Evolutionary conservation across 257 asterid genomes (phyloP).

Genomic region (Solanum sitiens): DNA sequence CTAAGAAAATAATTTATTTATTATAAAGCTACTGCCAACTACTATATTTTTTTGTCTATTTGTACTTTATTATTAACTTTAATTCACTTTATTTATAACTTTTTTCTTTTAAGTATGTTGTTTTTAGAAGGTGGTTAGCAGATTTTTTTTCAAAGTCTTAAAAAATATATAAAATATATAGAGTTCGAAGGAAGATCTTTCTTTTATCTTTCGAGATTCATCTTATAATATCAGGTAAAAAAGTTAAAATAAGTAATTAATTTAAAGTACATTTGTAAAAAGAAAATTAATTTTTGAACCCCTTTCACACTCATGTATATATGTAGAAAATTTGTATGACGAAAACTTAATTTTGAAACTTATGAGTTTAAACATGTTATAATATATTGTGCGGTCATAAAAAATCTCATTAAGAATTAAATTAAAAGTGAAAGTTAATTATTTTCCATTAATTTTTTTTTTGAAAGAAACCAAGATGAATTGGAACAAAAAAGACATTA

Average conservation of each 20-base stretch:
- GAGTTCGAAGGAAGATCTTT: neutral
- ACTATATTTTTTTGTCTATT: slow-evolving; percentile 12
- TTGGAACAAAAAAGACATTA: neutral
- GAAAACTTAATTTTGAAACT: neutral
- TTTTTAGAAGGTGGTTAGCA: neutral
- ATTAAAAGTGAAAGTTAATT: neutral
- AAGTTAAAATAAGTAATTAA: neutral
- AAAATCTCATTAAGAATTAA: neutral
- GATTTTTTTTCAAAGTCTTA: neutral
- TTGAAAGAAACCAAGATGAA: neutral
- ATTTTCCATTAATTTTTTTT: neutral
- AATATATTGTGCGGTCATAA: too few relatives aligned
- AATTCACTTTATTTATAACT: neutral
- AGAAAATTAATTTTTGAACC: neutral
- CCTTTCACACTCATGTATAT: neutral
- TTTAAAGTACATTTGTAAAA: neutral
- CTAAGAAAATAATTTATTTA: neutral
- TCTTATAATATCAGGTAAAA: neutral
- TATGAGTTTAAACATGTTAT: neutral
- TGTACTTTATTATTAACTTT: neutral
- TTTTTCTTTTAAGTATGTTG: neutral
- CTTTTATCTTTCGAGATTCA: neutral
- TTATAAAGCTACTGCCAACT: slow-evolving; percentile 6
- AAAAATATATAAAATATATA: neutral
- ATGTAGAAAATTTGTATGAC: too few relatives aligned